Evolutionary conservation across 345 rosid species (phyloP), one percentile per base, ranked within the genome.

Genomic region (Conringia planisiliqua): DNA sequence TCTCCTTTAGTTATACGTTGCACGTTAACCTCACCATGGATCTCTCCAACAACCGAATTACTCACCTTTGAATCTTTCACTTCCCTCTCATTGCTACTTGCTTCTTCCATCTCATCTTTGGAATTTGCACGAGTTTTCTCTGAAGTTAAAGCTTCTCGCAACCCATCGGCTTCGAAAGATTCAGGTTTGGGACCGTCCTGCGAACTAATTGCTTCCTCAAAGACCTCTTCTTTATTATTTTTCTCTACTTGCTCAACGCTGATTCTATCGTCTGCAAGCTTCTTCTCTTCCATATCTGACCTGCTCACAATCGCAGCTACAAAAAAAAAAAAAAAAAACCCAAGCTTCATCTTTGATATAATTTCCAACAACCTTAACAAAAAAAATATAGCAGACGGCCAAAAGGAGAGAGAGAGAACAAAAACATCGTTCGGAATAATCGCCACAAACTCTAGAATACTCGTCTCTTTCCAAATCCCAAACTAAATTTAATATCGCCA

Each of bases 161-260:
- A 36, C 27, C 8, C 71, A 71, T 14, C 39, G 59, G 1, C 78
- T 70, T 20, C 17, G 24, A 26, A 36, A 64, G 0, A 6, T 4
- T 60, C 66, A 64, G 86, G 80, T 3, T 52, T 73, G 24, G 24
- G 24, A 22, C 24, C 24, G 24, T 22, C 24, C 24, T 22, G 24
- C 10, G 86, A 70, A 70, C 75, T 96, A 71, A 82, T 43, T 5
- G 88, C 92, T 85, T 89, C 97, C 82, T 81, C 86, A 70, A 90
- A 91, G 64, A 86, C 80, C 76, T 90, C 97, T 2, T 86, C 92
- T 69, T 84, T 92, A 17, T n/a, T 38, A 39, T 66, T 47, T 30
- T 55, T 77, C 60, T 11, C 18, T 35, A 55, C 43, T 55, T 62
- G 5, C 60, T 70, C 75, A 48, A 71, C 74, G 9, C 48, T 78